Evolutionary conservation across 768 basidiomycete species (phyloP), one percentile per base, ranked within the genome.

Genomic region (Leccinum fibrillosum): DNA sequence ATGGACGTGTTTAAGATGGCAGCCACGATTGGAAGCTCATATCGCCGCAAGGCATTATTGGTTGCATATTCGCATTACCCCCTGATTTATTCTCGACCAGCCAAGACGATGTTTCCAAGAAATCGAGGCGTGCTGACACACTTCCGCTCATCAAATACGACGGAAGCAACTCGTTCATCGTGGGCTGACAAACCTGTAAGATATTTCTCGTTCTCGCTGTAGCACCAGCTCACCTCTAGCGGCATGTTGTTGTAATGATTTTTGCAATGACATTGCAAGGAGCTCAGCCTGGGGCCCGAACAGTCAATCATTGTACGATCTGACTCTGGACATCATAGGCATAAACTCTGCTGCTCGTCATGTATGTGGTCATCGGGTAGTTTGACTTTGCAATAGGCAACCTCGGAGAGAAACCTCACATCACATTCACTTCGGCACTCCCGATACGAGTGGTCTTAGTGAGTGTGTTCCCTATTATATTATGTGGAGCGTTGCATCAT

Each of bases 211-310:
- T 23, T 30, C 1, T 50, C 13, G 3, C 17, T 10, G 19, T 34
- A 5, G n/a, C 12, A 2, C 30, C 8, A 32, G 10, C 48, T 58
- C 26, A 53, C 30, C 5, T 4, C 19, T 12, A 34, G 12, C 34
- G 34, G 34, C 49, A 56, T 25, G 9, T 8, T 25, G 11, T 6
- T 51, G 75, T 75, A 66, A 68, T 28, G 74, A 77, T 54, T 48
- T 75, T 75, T 48, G 54, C 77, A 11, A 57, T 61, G 74, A 25
- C 74, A 9, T 62, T 76, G 28, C 67, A 71, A 10, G 67, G 62
- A 6, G 67, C 69, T 1, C 35, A 59, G 12, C 34, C 34, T 34
- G 1, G 56, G 58, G 34, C 25, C 60, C 32, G 56, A 69, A 23
- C n/a, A 55, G 30, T 23, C 63, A 5, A n/a, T 34, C 34, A 34